These are phyloP conservation scores for Phaeosphaeria sp. DNA, from an alignment of 2,329 filamentous ascomycete genomes.

Conservation along the genomic window DNA sequence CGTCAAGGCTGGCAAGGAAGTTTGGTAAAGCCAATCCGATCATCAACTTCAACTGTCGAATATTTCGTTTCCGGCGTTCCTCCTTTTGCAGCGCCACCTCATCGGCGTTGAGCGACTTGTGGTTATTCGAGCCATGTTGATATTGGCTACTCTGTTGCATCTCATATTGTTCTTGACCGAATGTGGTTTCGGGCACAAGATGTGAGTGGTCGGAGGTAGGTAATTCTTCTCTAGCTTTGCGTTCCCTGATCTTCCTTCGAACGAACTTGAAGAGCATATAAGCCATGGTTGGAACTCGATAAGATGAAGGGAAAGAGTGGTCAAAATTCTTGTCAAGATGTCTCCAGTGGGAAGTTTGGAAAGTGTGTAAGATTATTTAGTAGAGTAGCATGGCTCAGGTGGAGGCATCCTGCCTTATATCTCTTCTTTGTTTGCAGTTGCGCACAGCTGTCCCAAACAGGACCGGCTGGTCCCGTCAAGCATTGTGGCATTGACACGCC, in stretches of 20 bases:
- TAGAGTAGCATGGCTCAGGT: background rate
- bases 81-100: conserved; percentile 18
- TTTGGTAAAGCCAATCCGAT: conserved; percentile 66
- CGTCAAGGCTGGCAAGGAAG: conserved; percentile 67
- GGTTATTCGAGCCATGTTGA: background rate
- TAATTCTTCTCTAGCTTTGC: conserved; percentile 25
- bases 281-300: conserved; percentile 22
- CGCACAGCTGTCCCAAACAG: conserved; percentile 11
- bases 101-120: conserved; percentile 8
- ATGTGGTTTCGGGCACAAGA: conserved; percentile 24
- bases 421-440: background rate
- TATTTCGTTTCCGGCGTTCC: conserved; percentile 26
- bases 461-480: background rate
- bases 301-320: background rate
- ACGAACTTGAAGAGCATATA: conserved; percentile 36
- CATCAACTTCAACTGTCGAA: conserved; percentile 66
- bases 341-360: background rate
- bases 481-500: conserved; percentile 8
- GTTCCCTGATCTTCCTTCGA: conserved; percentile 28
- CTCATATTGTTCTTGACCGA: conserved; percentile 3
- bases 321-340: background rate
- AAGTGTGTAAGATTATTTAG: background rate
- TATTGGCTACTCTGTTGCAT: conserved; percentile 1
- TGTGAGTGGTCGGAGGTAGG: conserved; percentile 33
- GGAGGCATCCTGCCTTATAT: conserved; percentile 11